phyloP scores from a whole-genome alignment of 1,284 basidiomycete genomes.

The Vanrija pseudolonga region DNA sequence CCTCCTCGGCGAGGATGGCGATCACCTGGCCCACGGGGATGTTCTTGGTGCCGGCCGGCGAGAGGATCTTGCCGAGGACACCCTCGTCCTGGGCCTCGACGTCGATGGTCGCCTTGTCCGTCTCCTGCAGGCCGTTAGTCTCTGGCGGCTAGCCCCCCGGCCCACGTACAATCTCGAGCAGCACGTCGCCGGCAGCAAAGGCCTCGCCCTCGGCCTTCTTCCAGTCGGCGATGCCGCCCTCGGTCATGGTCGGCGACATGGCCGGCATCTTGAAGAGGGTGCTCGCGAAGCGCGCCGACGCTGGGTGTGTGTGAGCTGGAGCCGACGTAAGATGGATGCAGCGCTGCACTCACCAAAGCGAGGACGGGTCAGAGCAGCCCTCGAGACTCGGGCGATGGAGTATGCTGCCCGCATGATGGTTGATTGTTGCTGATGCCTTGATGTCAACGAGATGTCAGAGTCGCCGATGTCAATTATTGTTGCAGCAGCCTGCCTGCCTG shows the following conservation, averaged over 20 bases:
- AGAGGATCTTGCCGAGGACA: conserved; percentile 85
- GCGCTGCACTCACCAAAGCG: background rate
- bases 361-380: background rate
- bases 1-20: conserved; percentile 92
- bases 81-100: conserved; percentile 99
- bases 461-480: too few relatives aligned
- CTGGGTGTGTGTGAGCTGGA: background rate
- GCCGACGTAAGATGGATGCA: background rate
- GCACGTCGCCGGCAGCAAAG: conserved; percentile 80
- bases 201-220: conserved; percentile 85
- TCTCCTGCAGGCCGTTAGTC: conserved; percentile 64
- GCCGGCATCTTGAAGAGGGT: conserved; percentile 81
- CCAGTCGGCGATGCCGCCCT: conserved; percentile 90
- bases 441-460: too few relatives aligned
- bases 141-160: background rate
- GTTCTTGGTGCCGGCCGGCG: conserved; percentile 75
- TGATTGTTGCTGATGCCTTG: background rate
- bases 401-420: conserved; percentile 2
- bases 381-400: background rate
- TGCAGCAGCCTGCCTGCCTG: too few relatives aligned
- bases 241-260: conserved; percentile 99
- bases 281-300: conserved; percentile 55
- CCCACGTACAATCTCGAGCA: conserved; percentile 82
- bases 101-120: conserved; percentile 98
- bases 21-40: conserved; percentile 84